Evolutionary conservation across 352 stramenopile genomes (phyloP), one percentile per base, ranked within the genome.

Genomic region (Pythium vanterpoolii): DNA sequence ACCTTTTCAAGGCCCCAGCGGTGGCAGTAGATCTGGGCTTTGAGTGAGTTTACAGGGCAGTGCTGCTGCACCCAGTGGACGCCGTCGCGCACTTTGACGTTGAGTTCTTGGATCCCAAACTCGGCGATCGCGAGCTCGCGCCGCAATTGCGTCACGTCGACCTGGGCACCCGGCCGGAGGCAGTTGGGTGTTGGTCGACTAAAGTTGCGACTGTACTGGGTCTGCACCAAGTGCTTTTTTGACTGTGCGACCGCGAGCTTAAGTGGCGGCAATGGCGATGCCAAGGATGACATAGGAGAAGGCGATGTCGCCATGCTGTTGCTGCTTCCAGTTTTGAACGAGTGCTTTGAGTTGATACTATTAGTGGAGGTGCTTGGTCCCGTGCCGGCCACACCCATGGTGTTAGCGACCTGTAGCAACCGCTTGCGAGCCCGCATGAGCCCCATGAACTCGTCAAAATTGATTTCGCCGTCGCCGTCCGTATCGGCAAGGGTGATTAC

Each of bases 61-160:
- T 96, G 83, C 40, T 85, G 74, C 55, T 95, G 84, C 4, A 93
- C 86, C 86, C 86, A 96, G 19, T 92, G 79, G 45, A 96, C 62
- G n/a, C 83, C 83, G 28, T 92, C 84, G 14, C 80, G 82, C 4
- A 95, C 78, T 46, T 86, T 83, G 18, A 57, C 54, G 43, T 92
- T 85, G 10, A 94, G 71, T 43, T 86, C 69, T 46, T 93, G 82
- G 44, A 95, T 76, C 0, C 86, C 81, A 53, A 77, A 88, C 65
- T 95, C 79, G 5, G 86, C 85, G 7, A 93, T 51, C 23, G 86
- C 85, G 4, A 95, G 81, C 67, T 94, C 84, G 11, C 84, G 65
- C 10, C 84, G 77, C 30, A 95, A 66, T 24, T 82, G 67, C 14
- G 76, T 74, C 18, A 85, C 26, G 50, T 93, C 83, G 6, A 77